Conservation (phyloP, 768 basidiomycete species). For the Tylopilus cervinicoccineus region DNA sequence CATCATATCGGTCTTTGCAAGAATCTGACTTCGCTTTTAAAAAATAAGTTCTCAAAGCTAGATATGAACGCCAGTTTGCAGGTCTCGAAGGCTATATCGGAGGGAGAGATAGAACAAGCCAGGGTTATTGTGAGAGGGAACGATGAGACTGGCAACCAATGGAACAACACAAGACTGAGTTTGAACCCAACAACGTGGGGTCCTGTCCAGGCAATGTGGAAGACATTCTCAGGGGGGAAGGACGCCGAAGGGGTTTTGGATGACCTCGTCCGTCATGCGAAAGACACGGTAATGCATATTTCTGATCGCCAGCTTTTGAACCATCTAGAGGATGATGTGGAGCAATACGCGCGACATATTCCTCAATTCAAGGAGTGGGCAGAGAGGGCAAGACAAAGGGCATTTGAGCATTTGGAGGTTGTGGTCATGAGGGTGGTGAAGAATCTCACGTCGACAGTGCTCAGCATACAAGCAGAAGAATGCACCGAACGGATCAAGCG, state of each 20-base stretch:
- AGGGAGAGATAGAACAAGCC: conserved; percentile 1
- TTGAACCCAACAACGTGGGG: too few relatives aligned
- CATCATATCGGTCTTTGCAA: conserved; percentile 11
- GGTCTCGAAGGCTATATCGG: conserved; percentile 5
- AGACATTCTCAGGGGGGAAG: background rate
- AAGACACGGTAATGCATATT: background rate
- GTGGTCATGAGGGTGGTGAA: background rate
- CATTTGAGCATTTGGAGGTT: background rate
- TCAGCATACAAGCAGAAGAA: conserved; percentile 7
- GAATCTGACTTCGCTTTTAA: background rate
- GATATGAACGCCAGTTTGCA: background rate
- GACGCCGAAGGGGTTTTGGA: background rate
- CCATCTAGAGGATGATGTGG: background rate
- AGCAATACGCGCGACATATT: background rate
- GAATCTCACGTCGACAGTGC: conserved; percentile 7
- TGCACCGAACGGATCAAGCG: background rate
- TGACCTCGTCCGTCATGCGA: background rate
- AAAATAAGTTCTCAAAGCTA: background rate
- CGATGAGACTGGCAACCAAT: background rate
- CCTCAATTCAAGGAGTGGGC: background rate
- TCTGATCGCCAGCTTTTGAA: background rate
- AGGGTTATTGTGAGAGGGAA: background rate
- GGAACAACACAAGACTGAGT: too few relatives aligned
- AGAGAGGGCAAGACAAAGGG: background rate
- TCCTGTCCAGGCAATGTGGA: too few relatives aligned